Evolutionary conservation across 768 basidiomycete genomes (phyloP).

Genomic region (Suillus subaureus): DNA sequence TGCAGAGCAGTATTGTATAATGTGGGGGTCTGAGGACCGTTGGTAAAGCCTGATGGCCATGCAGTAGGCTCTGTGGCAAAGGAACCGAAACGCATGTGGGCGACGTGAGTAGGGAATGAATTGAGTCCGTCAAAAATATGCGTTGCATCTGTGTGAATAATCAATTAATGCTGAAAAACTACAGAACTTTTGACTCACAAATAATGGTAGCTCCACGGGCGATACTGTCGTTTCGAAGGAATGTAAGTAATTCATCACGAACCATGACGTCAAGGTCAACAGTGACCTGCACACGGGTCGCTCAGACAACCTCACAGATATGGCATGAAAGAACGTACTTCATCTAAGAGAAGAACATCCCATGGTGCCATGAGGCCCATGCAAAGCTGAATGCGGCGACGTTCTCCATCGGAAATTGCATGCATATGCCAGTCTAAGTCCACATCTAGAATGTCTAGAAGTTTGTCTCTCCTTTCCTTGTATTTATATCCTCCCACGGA

Average conservation of each 20-base stretch:
- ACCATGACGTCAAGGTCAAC: conserved; percentile 98
- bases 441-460: conserved; percentile 92
- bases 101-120: conserved; percentile 91
- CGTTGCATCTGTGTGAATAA: conserved; percentile 70
- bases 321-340: conserved; percentile 51
- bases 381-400: conserved; percentile 89
- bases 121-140: conserved; percentile 96
- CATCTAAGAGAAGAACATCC: conserved; percentile 92
- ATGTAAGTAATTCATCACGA: conserved; percentile 84
- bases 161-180: conserved; percentile 11
- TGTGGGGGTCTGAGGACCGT: conserved; percentile 25
- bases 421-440: conserved; percentile 98
- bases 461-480: conserved; percentile 80
- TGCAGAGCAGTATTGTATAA: conserved; percentile 77
- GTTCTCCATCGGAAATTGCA: conserved; percentile 93
- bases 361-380: conserved; percentile 96
- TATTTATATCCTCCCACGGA: conserved; percentile 95
- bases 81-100: conserved; percentile 86
- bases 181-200: conserved; percentile 49
- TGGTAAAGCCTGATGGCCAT: conserved; percentile 59
- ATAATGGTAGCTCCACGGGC: conserved; percentile 83
- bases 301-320: conserved; percentile 10
- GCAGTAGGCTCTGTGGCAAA: conserved; percentile 66
- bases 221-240: conserved; percentile 83
- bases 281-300: conserved; percentile 63